phyloP scores from a whole-genome alignment of 352 stramenopile species.

The Phytophthora cryptogea region DNA sequence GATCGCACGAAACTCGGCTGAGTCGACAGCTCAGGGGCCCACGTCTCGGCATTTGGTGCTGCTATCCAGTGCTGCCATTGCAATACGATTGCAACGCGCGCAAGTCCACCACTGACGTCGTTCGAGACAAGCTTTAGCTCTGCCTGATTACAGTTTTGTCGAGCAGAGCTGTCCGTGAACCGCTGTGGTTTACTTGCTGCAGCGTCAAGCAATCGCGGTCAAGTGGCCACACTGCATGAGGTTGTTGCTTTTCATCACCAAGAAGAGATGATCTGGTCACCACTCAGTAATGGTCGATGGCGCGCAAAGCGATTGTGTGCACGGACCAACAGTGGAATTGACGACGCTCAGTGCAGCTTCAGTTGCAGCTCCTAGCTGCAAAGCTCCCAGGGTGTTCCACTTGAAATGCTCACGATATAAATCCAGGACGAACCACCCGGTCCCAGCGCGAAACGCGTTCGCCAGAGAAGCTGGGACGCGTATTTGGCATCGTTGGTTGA shows the following conservation, averaged over 20 bases:
- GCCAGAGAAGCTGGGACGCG: constrained; percentile 20
- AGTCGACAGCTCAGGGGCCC: not conserved
- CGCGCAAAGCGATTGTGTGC: not conserved
- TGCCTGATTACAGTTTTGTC: constrained; percentile 39
- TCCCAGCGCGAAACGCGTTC: constrained; percentile 18
- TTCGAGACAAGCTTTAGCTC: not conserved
- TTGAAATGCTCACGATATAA: constrained; percentile 10
- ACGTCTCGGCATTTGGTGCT: constrained; percentile 8
- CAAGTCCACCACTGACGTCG: constrained; percentile 14
- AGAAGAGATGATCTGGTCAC: constrained; percentile 4
- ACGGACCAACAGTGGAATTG: not conserved
- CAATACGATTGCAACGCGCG: not conserved
- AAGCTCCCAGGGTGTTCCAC: not conserved
- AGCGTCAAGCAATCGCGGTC: not conserved
- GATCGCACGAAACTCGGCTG: not conserved
- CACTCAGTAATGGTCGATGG: no score
- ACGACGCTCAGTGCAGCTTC: no score
- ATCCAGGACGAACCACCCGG: constrained; percentile 16
- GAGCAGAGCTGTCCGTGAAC: constrained; percentile 14
- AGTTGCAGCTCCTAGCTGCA: no score
- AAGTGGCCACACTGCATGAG: not conserved
- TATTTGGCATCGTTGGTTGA: constrained; percentile 13
- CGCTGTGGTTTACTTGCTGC: not conserved
- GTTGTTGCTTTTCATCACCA: constrained; percentile 3
- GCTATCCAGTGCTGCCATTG: constrained; percentile 12